These are phyloP conservation scores for Phaeotremella skinneri DNA, from an alignment of 768 basidiomycete species.

Conservation along the genomic window DNA sequence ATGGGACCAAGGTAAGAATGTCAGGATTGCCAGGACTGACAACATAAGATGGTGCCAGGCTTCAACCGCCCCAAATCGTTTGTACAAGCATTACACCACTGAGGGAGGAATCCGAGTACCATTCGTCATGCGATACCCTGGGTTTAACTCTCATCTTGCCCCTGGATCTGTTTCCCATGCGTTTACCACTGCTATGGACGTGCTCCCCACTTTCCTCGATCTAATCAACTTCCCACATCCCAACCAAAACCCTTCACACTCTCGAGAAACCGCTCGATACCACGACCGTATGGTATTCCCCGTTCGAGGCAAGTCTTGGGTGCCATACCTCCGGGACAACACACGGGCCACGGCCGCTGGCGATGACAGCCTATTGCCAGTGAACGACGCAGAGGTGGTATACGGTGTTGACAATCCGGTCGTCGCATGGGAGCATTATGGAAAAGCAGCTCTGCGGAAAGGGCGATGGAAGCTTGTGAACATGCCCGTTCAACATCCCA, in stretches of 20 bases:
- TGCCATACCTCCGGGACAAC: conserved; percentile 4
- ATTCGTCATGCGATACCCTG: conserved; percentile 36
- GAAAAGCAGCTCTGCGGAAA: conserved; percentile 40
- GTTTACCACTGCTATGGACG: conserved; percentile 49
- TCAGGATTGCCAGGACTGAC: not conserved
- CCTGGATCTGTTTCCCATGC: conserved; percentile 20
- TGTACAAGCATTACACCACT: conserved; percentile 23
- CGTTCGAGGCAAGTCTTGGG: conserved; percentile 40
- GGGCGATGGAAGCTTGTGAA: conserved; percentile 44
- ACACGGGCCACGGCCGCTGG: not conserved
- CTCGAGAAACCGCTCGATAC: not conserved
- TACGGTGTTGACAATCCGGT: conserved; percentile 4
- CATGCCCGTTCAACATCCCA: conserved; percentile 10
- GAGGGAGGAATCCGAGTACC: conserved; percentile 44
- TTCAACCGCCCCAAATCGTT: conserved; percentile 39
- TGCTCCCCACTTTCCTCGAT: conserved; percentile 39
- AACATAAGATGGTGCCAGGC: conserved; percentile 42
- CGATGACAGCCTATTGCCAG: not conserved
- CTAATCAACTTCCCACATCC: not conserved
- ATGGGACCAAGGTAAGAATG: conserved; percentile 6
- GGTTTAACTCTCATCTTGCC: not conserved
- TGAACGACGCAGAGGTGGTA: not conserved
- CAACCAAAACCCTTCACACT: conserved; percentile 8
- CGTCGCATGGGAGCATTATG: conserved; percentile 11
- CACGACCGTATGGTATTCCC: conserved; percentile 3